A percentile compares a stretch with the other conserved stretches of the same genome.
Conservation (phyloP, 73 alveolate genomes). For the Effrenium voratum region DNA sequence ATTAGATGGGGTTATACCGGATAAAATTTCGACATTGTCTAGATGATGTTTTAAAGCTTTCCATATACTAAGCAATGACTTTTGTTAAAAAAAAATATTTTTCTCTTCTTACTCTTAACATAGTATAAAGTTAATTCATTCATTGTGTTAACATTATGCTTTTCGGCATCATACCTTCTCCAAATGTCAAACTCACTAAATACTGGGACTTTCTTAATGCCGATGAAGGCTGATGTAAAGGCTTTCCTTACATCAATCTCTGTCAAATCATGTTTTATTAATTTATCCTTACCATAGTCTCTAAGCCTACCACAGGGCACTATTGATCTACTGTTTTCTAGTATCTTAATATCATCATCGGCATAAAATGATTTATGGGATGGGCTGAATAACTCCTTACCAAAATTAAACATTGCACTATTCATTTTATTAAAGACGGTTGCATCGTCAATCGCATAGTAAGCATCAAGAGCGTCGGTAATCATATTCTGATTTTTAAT, state of each 20-base stretch:
- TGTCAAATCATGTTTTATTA: not conserved
- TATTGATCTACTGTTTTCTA: too few relatives aligned
- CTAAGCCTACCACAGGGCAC: too few relatives aligned
- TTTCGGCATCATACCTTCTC: not conserved
- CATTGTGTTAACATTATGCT: not conserved
- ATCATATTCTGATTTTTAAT: not conserved
- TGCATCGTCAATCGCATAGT: not conserved
- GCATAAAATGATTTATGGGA: slow-evolving; percentile 3
- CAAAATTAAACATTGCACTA: slow-evolving; percentile 16
- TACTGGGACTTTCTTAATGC: not conserved
- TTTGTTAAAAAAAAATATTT: not conserved
- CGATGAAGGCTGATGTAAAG: not conserved
- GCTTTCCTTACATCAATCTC: slow-evolving; percentile 33
- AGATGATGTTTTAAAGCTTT: not conserved
- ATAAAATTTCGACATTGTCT: not conserved
- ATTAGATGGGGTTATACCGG: not conserved
- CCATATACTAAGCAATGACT: not conserved
- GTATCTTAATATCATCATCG: not conserved
- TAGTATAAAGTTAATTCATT: slow-evolving; percentile 9
- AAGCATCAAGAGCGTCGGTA: not conserved
- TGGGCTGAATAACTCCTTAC: not conserved
- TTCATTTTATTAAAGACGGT: slow-evolving; percentile 8
- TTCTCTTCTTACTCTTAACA: not conserved
- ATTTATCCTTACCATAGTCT: not conserved
- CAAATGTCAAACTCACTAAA: slow-evolving; percentile 22